phyloP scores from a whole-genome alignment of 179 eudicot species.

The Pouteria campechiana region DNA sequence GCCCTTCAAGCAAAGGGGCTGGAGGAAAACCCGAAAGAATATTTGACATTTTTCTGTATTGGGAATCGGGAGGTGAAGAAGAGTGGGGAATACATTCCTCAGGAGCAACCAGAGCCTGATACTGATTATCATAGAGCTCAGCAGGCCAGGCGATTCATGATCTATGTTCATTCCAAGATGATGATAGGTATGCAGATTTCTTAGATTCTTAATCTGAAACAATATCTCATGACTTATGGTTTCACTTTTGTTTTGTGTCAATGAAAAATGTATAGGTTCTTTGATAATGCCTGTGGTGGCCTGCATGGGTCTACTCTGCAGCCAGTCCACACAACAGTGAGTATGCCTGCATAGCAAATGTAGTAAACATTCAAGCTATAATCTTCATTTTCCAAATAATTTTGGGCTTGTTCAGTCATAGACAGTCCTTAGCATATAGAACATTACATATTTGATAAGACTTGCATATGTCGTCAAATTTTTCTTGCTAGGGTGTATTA shows the following conservation, averaged over 20 bases:
- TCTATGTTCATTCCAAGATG: slow-evolving; percentile 79
- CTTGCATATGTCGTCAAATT: no score
- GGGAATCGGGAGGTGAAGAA: slow-evolving; percentile 49
- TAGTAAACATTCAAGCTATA: no score
- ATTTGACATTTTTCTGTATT: slow-evolving; percentile 52
- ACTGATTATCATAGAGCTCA: slow-evolving; percentile 41
- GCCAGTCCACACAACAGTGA: no score
- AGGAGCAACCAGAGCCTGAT: slow-evolving; percentile 31
- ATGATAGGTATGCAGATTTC: slow-evolving; percentile 47
- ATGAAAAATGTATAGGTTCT: no score
- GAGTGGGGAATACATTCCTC: slow-evolving; percentile 40
- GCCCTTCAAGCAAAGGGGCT: slow-evolving; percentile 48
- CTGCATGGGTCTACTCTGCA: no score
- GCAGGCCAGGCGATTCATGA: slow-evolving; percentile 62
- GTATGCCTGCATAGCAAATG: no score
- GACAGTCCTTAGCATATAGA: no score
- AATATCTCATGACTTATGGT: background rate
- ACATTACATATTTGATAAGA: no score
- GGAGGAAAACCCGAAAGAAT: slow-evolving; percentile 38
- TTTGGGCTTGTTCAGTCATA: no score
- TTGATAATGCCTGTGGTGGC: no score
- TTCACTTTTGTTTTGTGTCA: background rate
- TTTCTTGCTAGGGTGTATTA: no score
- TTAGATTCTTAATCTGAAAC: background rate
- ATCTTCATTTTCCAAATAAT: no score